These are phyloP conservation scores for Linderina pennispora DNA, from an alignment of 192 early-diverging fungal genomes.

Conservation along the genomic window DNA sequence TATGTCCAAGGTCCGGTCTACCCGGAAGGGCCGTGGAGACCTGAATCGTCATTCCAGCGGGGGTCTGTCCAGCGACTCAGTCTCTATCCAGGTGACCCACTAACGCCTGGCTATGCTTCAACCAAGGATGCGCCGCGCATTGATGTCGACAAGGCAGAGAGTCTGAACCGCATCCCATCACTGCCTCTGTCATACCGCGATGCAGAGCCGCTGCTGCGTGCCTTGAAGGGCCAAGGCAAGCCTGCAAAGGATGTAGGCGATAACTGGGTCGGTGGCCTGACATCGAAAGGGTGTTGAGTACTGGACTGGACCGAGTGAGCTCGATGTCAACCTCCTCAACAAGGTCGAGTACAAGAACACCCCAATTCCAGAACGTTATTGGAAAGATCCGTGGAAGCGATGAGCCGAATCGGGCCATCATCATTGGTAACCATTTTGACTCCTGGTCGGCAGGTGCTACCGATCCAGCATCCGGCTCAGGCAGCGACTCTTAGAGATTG, in stretches of 20 bases:
- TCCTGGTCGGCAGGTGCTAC: constrained; percentile 60
- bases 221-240: constrained; percentile 43
- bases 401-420: constrained; percentile 45
- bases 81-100: constrained; percentile 52
- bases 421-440: constrained; percentile 62
- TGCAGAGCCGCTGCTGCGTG: constrained; percentile 51
- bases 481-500: constrained; percentile 54
- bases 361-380: constrained; percentile 58
- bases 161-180: constrained; percentile 52
- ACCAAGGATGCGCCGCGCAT: constrained; percentile 49
- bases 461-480: constrained; percentile 57
- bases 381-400: constrained; percentile 49
- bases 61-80: constrained; percentile 48
- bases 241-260: constrained; percentile 16
- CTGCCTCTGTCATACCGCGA: constrained; percentile 59
- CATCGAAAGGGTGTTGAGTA: constrained; percentile 40
- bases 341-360: constrained; percentile 38
- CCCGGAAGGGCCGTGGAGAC: constrained; percentile 55
- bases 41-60: constrained; percentile 49
- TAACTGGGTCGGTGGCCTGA: constrained; percentile 51
- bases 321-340: constrained; percentile 48
- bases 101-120: constrained; percentile 57
- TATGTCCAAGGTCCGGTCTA: constrained; percentile 45
- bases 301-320: constrained; percentile 49
- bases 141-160: constrained; percentile 41